Evolutionary conservation across 495 filamentous ascomycete species (phyloP), one percentile per base, ranked within the genome.

Genomic region (Friedmanniomyces endolithicus): DNA sequence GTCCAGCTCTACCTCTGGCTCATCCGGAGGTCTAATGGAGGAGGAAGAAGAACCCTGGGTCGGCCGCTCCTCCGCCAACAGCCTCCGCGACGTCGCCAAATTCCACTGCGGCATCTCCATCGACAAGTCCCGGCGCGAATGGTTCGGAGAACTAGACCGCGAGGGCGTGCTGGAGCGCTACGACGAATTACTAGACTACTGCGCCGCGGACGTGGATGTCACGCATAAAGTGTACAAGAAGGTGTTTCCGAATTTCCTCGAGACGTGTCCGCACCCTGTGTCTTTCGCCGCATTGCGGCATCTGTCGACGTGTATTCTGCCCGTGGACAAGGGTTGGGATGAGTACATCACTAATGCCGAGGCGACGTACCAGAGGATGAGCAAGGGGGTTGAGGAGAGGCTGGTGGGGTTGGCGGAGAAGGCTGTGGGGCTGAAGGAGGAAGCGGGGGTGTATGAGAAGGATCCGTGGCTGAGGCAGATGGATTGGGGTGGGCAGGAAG

Each of bases 31-130:
- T 23, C 75, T 73, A 16, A 52, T 52, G 49, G 86, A 94, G 52
- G 87, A 94, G 55, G 88, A 95, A 58, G 90, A 95, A 62, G 92
- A 99, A 62, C 71, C 95, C 3, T 99, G 92, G 92, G 84, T 99
- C 16, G 86, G 86, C 31, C 77, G 88, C 57, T 97, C 92, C 64
- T 94, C 90, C 12, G 81, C 94, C 56, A 99, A 99, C 68, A 96
- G 90, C 0, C 73, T 99, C 33, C 80, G 90, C 25, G 94, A 99
- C 65, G 92, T 99, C 17, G 94, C 92, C 49, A 86, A 95, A 64
- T 97, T 99, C 62, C 92, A 99, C 65, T 87, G 95, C 60, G 80
- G 87, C 58, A 79, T 94, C 52, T 82, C 85, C 2, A 90, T 99
- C 54, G 89, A 99, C 67, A 99, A 99, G 69, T 80, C 81, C 9